Evolutionary conservation across 169 alveolate genomes (phyloP), one percentile per base, ranked within the genome.

Genomic region (Ophryocystis elektroscirrha): DNA sequence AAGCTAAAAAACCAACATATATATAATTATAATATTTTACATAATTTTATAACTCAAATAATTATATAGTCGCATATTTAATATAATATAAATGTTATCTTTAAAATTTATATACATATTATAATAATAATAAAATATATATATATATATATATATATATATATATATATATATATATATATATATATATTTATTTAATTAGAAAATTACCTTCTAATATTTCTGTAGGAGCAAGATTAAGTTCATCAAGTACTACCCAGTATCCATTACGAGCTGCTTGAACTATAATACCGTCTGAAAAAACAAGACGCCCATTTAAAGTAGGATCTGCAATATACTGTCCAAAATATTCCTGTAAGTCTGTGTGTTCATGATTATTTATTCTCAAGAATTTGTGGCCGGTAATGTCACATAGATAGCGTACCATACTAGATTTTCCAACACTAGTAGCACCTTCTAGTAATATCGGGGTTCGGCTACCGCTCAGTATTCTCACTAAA

Each of bases 401-500:
- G 12, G 96, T 79, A 3, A 84, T 64, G 23, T 69, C 75, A 0
- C 96, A 90, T 41, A 95, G 65, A 71, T 83, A 92, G 39, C 83
- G 74, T 5, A 95, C 94, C 50, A 94, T 62, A 5, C 96, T 80
- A 6, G 99, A 93, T 65, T 95, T 95, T 15, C 99, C 99, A 1
- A 95, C 89, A 5, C 97, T 85, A 12, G 99, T 95, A 1, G 96
- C 96, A 0, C 99, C 99, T 64, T 95, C 97, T 52, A 95, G 76
- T 51, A 95, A 76, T 16, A 95, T 79, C 2, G 99, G 96, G 36
- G 90, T 85, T 24, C 90, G 73, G 37, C 88, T 70, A 1, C 96
- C 92, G 52, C 85, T 76, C 53, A 84, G 56, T 41, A 89, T 76
- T 41, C 94, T 74, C 25, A 88, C 82, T 22, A 93, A 55, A 26